Base-by-base conservation (phyloP, 352 stramenopile genomes). In the Plasmopara muralis region DNA sequence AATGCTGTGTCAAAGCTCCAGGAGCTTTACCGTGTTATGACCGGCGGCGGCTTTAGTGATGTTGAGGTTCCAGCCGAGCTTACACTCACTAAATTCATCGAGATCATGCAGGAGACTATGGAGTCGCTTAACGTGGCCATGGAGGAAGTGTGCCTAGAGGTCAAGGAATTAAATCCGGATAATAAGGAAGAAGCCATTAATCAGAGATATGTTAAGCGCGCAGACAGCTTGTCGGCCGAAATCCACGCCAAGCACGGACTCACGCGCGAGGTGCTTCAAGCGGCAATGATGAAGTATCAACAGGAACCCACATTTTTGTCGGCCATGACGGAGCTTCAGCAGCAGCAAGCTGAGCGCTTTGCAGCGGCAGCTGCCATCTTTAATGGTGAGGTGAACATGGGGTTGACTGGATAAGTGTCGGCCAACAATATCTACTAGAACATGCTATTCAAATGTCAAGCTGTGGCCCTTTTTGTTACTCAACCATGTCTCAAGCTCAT, bases 231-330 rank as follows among this genome's bases (percentile, higher is more conserved):
- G 34, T 91, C 80, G 52, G 68, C 79, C 28, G 77, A 93, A 60
- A 93, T 93, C 65, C 83, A 93, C 67, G 80, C 82, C 56, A 85
- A 93, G 71, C 80, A 93, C 62, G 83, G 83, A 7, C 77, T 93
- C 50, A 90, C 83, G 64, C 78, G 81, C 46, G 83, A 93, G 55
- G 80, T 93, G 49, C 65, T 93, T 16, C 83, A 93, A 67, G 83
- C 83, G 13, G 83, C 80, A n/a, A 93, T 93, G 83, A 93, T 93
- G 83, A 89, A 89, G 68, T 93, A 93, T 70, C 83, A 93, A 69
- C 83, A 93, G 66, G 83, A 93, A 60, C 74, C 83, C 40, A 72
- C 79, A 29, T 93, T 93, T 66, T 60, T 93, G 47, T 89, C 86
- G 73, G 70, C 77, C 53, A 91, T 93, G 83, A 89, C 81, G 46